Percentiles rank a stretch among this genome's conserved stretches.
phyloP scores from a whole-genome alignment of 768 basidiomycete genomes.

The Melanogaster broomeanus region DNA sequence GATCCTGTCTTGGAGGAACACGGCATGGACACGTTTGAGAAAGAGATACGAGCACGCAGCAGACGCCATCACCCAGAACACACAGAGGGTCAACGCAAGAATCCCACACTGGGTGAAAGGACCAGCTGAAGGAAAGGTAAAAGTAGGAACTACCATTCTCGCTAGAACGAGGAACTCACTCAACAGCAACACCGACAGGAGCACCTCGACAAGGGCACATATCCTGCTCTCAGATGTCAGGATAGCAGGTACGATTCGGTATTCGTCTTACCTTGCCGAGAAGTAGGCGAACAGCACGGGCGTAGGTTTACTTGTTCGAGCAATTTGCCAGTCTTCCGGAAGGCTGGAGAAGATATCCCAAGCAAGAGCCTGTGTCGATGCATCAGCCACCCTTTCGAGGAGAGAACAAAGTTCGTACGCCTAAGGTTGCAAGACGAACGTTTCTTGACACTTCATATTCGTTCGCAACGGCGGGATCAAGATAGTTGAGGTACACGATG shows the following conservation, averaged over 20 bases:
- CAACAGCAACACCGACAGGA: slow-evolving; percentile 17
- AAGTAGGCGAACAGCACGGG: slow-evolving; percentile 24
- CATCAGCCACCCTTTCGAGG: slow-evolving; percentile 1
- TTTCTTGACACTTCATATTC: slow-evolving; percentile 21
- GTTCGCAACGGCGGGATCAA: slow-evolving; percentile 17
- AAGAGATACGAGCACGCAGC: slow-evolving; percentile 37
- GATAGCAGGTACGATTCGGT: background rate
- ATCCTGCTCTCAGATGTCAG: slow-evolving; percentile 13
- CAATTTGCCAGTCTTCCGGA: slow-evolving; percentile 18
- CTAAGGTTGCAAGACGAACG: slow-evolving; percentile 18
- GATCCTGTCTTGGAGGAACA: slow-evolving; percentile 25
- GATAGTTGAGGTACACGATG: slow-evolving; percentile 27
- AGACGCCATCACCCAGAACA: slow-evolving; percentile 20
- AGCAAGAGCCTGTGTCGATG: slow-evolving; percentile 14
- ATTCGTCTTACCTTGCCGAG: slow-evolving; percentile 17
- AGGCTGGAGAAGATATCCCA: slow-evolving; percentile 30
- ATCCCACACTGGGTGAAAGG: slow-evolving; percentile 20
- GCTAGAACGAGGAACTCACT: slow-evolving; percentile 15
- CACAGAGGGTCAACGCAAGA: slow-evolving; percentile 14
- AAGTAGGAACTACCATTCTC: background rate
- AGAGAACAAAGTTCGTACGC: slow-evolving; percentile 10
- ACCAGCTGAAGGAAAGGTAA: slow-evolving; percentile 14
- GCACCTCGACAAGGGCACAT: slow-evolving; percentile 16
- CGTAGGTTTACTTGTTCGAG: slow-evolving; percentile 12
- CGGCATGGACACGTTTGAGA: slow-evolving; percentile 39